A percentile compares a stretch with the other conserved stretches of the same genome.
Evolutionary conservation across 257 asterid genomes (phyloP).

Genomic region (Solanum megistacrolobum): DNA sequence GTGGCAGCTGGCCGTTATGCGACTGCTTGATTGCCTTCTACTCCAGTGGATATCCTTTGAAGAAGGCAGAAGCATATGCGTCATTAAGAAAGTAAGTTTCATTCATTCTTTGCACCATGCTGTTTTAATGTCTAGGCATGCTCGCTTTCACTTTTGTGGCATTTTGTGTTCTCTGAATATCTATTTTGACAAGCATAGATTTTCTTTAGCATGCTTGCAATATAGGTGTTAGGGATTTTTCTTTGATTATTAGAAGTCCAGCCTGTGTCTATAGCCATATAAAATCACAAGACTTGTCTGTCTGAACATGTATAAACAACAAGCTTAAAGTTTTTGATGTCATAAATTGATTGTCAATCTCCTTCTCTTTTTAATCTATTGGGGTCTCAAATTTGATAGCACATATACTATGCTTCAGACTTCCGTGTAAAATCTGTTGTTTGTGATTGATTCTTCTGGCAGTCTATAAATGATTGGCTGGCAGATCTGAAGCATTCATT

Average conservation of each 20-base stretch:
- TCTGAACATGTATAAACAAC: not conserved
- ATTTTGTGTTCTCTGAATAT: not conserved
- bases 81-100: conserved; percentile 67
- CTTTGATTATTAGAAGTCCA: not conserved
- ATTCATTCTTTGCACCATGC: not conserved
- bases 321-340: not conserved
- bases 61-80: conserved; percentile 89
- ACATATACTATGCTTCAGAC: not conserved
- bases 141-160: not conserved
- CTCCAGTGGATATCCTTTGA: conserved; percentile 70
- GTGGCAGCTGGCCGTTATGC: conserved; percentile 87
- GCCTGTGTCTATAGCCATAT: not conserved
- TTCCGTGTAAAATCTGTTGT: not conserved
- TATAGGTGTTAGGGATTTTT: not conserved
- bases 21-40: conserved; percentile 94
- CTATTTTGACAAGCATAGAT: not conserved
- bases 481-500: not conserved
- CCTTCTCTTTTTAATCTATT: not conserved
- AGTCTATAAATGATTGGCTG: not conserved
- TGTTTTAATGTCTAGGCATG: not conserved
- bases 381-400: not conserved
- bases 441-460: not conserved
- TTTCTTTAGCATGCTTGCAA: not conserved
- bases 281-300: not conserved
- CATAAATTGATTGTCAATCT: not conserved